Evolutionary conservation across 1,284 basidiomycete genomes (phyloP).

Genomic region (Pseudozyma thailandica): DNA sequence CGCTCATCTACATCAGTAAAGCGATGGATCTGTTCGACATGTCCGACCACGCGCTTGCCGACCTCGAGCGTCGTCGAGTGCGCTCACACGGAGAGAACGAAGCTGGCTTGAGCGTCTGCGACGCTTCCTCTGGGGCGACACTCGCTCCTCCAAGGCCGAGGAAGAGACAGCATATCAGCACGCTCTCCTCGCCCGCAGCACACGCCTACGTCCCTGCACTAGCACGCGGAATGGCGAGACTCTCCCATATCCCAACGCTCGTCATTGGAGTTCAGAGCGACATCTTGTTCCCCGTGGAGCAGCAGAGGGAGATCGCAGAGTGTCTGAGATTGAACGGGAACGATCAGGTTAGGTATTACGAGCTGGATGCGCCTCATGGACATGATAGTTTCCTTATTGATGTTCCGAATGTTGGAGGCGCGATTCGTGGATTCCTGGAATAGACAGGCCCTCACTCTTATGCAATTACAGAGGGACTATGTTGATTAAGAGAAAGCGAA

Average conservation of each 20-base stretch:
- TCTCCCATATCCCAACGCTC: conserved; percentile 82
- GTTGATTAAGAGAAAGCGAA: no score
- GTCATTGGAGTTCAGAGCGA: conserved; percentile 96
- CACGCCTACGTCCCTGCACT: conserved; percentile 81
- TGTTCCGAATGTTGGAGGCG: conserved; percentile 80
- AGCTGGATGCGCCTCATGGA: conserved; percentile 97
- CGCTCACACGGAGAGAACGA: conserved; percentile 40
- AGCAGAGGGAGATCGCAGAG: conserved; percentile 94
- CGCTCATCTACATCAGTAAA: conserved; percentile 92
- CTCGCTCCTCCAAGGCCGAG: conserved; percentile 32
- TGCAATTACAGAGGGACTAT: background rate
- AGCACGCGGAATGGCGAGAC: conserved; percentile 81
- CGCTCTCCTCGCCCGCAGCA: conserved; percentile 71
- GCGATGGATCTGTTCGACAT: conserved; percentile 99
- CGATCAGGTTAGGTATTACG: conserved; percentile 88
- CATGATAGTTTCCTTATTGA: conserved; percentile 91
- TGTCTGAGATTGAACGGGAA: conserved; percentile 85
- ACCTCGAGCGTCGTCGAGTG: conserved; percentile 70
- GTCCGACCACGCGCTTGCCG: conserved; percentile 80
- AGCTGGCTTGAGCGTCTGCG: conserved; percentile 14
- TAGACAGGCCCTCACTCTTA: background rate
- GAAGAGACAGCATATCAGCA: conserved; percentile 72
- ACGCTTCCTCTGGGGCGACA: background rate
- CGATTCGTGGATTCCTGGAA: conserved; percentile 78
- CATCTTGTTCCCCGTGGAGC: conserved; percentile 95